Conservation (phyloP, 73 alveolate genomes). For the Tetrahymena borealis region DNA sequence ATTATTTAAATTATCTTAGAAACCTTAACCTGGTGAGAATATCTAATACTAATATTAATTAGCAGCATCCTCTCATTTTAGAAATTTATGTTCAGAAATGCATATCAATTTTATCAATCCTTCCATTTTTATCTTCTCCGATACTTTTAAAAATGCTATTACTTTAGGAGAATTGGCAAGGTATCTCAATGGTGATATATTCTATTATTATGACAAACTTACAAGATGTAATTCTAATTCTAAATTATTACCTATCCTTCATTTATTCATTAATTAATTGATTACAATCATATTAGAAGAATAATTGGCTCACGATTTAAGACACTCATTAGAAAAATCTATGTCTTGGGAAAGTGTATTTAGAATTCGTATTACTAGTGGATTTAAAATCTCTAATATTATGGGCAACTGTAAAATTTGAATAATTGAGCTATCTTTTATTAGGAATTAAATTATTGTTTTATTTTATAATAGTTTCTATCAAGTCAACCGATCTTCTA, state of each 20-base stretch:
- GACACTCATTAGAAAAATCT: background rate
- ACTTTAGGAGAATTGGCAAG: constrained; percentile 76
- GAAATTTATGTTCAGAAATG: constrained; percentile 5
- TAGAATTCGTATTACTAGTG: constrained; percentile 77
- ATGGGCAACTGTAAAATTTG: constrained; percentile 54
- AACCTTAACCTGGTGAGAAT: background rate
- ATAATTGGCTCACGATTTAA: constrained; percentile 10
- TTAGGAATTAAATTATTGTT: background rate
- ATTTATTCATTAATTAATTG: background rate
- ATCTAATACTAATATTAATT: background rate
- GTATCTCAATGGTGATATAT: constrained; percentile 74
- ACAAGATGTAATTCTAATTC: constrained; percentile 5
- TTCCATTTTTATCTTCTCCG: constrained; percentile 25
- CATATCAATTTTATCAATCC: constrained; percentile 18
- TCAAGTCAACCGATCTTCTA: background rate
- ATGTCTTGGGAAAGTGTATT: constrained; percentile 88
- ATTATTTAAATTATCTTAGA: background rate
- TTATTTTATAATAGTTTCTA: background rate
- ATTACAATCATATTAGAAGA: constrained; percentile 5
- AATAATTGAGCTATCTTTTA: constrained; percentile 10
- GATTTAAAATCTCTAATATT: constrained; percentile 38
- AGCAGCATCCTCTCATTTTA: background rate
- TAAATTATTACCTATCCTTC: background rate
- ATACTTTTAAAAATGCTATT: constrained; percentile 56
- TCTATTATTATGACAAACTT: constrained; percentile 71